Percentiles rank a stretch among this genome's conserved stretches.
Evolutionary conservation across 2,329 filamentous ascomycete species (phyloP).

Genomic region (Hypoxylon sp.): DNA sequence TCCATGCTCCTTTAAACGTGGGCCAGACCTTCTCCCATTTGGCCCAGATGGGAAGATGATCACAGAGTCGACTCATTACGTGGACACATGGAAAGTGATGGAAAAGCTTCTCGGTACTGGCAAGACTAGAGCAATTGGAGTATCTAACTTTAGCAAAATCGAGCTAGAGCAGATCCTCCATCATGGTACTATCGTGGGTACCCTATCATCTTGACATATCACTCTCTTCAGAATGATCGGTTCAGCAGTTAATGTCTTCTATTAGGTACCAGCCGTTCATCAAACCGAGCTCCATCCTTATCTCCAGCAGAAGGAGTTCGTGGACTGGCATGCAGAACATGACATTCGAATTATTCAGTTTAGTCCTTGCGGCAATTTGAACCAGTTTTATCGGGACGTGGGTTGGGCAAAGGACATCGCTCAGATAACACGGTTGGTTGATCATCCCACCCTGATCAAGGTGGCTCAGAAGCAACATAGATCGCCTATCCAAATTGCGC

Average conservation of each 20-base stretch:
- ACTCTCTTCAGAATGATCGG: background rate
- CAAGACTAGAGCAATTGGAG: conserved; percentile 59
- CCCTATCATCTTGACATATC: background rate
- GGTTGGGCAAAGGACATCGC: conserved; percentile 51
- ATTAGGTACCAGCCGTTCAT: conserved; percentile 49
- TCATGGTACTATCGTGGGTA: background rate
- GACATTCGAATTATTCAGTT: conserved; percentile 44
- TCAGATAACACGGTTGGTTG: conserved; percentile 49
- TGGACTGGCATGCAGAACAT: conserved; percentile 44
- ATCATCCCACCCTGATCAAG: conserved; percentile 22
- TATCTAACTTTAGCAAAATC: conserved; percentile 69
- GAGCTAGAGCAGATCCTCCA: conserved; percentile 57
- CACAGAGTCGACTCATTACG: conserved; percentile 41
- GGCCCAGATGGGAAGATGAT: conserved; percentile 42
- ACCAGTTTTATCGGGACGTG: conserved; percentile 51
- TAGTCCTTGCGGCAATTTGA: conserved; percentile 54
- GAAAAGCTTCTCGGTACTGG: conserved; percentile 48
- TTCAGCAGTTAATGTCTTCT: conserved; percentile 46
- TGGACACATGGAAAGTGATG: conserved; percentile 53
- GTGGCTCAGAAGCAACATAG: background rate
- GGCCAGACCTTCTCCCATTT: conserved; percentile 28
- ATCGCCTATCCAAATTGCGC: conserved; percentile 51
- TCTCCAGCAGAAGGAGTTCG: conserved; percentile 45
- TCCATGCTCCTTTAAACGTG: background rate
- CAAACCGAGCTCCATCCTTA: conserved; percentile 50